phyloP scores from a whole-genome alignment of 2,329 filamentous ascomycete genomes.

The Scedosporium aurantiacum region DNA sequence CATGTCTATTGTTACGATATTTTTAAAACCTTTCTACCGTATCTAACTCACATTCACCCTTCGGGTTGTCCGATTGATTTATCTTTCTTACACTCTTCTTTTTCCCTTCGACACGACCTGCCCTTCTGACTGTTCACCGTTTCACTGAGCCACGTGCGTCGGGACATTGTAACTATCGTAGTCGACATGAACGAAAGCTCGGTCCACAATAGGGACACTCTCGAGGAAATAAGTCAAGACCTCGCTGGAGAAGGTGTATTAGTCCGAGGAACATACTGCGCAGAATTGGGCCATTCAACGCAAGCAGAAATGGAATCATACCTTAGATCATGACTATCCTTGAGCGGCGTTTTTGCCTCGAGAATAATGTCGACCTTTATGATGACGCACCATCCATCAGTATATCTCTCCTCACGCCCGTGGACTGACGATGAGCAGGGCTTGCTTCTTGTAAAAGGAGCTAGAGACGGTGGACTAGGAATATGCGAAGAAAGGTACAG shows the following conservation, averaged over 20 bases:
- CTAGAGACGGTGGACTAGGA: too few relatives aligned
- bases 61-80: neutral
- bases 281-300: neutral
- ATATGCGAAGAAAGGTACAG: slow-evolving; percentile 14
- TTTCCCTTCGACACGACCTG: slow-evolving; percentile 5
- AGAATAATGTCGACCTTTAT: slow-evolving; percentile 67
- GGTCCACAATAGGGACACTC: slow-evolving; percentile 67
- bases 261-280: neutral
- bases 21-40: too few relatives aligned
- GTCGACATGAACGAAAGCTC: slow-evolving; percentile 59
- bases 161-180: slow-evolving; percentile 52
- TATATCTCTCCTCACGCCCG: too few relatives aligned
- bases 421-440: too few relatives aligned
- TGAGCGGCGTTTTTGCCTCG: slow-evolving; percentile 61
- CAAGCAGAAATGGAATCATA: neutral
- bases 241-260: slow-evolving; percentile 33
- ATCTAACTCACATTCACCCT: too few relatives aligned
- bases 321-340: slow-evolving; percentile 66
- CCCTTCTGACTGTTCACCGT: slow-evolving; percentile 24
- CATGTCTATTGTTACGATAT: too few relatives aligned
- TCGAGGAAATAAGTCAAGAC: slow-evolving; percentile 75
- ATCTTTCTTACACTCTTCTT: neutral
- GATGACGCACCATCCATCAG: neutral
- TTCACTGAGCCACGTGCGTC: slow-evolving; percentile 36
- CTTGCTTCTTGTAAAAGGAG: too few relatives aligned